Conservation (phyloP, 2,329 filamentous ascomycete genomes). For the Sporothrix curviconia region DNA sequence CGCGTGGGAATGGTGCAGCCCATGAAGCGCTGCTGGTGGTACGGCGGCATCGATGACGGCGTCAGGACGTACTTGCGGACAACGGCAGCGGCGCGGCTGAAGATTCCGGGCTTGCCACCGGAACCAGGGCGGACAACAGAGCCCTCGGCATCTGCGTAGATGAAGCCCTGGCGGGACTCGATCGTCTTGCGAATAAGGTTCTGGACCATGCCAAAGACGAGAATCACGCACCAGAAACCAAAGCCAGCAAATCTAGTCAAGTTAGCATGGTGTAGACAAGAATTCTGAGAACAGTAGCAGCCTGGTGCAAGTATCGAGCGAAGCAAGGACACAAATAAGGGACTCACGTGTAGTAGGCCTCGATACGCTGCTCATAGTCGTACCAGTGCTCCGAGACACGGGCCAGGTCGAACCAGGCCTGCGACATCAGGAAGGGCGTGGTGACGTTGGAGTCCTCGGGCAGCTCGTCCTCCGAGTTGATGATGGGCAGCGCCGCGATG, state of each 20-base stretch:
- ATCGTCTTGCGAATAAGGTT: conserved; percentile 4
- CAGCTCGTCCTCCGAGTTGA: neutral
- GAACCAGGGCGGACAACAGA: too few relatives aligned
- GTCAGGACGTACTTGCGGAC: conserved; percentile 15
- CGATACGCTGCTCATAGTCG: neutral
- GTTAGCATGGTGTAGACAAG: too few relatives aligned
- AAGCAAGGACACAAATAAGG: neutral
- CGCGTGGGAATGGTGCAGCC: conserved; percentile 21
- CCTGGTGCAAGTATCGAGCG: too few relatives aligned
- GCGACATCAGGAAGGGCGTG: conserved; percentile 7
- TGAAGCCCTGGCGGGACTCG: conserved; percentile 12
- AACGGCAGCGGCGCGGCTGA: neutral
- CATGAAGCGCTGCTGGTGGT: conserved; percentile 16
- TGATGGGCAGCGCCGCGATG: conserved; percentile 11
- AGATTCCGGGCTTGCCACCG: neutral
- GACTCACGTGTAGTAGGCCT: conserved; percentile 14
- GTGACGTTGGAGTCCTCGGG: conserved; percentile 1
- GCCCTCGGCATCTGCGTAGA: conserved; percentile 12
- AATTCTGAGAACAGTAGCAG: too few relatives aligned
- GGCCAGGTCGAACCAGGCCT: neutral
- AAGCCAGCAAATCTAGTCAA: conserved; percentile 14
- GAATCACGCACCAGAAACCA: conserved; percentile 17
- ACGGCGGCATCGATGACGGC: conserved; percentile 16
- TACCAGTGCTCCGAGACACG: neutral
- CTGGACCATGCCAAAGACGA: conserved; percentile 16